phyloP scores from a whole-genome alignment of 345 rosid genomes.

The Corymbia maculata region DNA sequence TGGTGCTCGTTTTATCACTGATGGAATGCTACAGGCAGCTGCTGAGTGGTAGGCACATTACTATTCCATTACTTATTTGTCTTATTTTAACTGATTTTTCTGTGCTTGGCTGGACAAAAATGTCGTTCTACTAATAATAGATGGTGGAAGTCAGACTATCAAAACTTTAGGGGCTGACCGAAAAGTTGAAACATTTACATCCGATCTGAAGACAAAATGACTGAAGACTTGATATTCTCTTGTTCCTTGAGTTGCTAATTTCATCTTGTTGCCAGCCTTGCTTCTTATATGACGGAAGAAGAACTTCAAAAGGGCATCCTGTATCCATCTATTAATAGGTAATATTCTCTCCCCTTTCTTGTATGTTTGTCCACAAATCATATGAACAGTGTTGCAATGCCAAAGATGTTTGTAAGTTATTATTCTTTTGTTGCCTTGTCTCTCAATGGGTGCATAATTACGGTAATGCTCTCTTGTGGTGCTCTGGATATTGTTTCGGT shows the following conservation, averaged over 20 bases:
- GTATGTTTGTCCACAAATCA: background rate
- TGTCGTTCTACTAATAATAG: background rate
- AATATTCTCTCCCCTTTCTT: background rate
- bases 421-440: background rate
- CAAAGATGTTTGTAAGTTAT: background rate
- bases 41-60: constrained; percentile 65
- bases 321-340: constrained; percentile 88
- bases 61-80: background rate
- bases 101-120: background rate
- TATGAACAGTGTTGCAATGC: background rate
- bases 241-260: background rate
- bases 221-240: background rate
- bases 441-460: background rate
- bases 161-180: background rate
- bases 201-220: background rate
- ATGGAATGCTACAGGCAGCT: constrained; percentile 90
- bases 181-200: background rate
- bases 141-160: background rate
- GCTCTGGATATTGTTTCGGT: background rate
- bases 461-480: background rate
- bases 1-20: constrained; percentile 70
- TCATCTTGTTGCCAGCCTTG: constrained; percentile 53
- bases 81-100: background rate
- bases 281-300: constrained; percentile 87
- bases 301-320: constrained; percentile 70